phyloP scores from a whole-genome alignment of 2,329 filamentous ascomycete genomes.

The Botryotinia convoluta region DNA sequence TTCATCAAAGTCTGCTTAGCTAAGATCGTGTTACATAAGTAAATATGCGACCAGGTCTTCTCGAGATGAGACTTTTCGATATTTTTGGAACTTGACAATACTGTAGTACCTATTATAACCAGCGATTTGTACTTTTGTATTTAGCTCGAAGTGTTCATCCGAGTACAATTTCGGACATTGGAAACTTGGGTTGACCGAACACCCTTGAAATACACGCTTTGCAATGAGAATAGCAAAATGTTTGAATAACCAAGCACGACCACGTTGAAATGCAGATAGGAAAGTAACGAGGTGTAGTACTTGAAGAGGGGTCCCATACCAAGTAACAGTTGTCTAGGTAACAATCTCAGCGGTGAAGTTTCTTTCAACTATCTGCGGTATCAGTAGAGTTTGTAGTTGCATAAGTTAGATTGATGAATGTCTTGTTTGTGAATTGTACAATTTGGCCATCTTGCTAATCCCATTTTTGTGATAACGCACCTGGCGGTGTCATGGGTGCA shows the following conservation, averaged over 20 bases:
- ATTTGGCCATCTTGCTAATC: constrained; percentile 9
- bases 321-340: constrained; percentile 16
- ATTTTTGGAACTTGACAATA: background rate
- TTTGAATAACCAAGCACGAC: constrained; percentile 10
- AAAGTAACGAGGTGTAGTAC: constrained; percentile 14
- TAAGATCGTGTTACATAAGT: background rate
- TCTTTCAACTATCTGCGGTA: constrained; percentile 10
- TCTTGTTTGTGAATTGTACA: constrained; percentile 15
- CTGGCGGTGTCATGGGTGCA: constrained; percentile 14
- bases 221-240: background rate
- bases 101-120: background rate
- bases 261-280: constrained; percentile 15
- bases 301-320: constrained; percentile 13
- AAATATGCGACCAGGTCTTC: background rate
- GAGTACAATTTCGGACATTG: constrained; percentile 7
- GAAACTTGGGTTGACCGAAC: constrained; percentile 1
- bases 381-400: constrained; percentile 19
- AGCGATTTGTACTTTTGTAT: background rate
- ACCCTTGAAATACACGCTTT: constrained; percentile 8
- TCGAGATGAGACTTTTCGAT: background rate
- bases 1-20: background rate
- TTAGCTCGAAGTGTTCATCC: background rate
- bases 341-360: constrained; percentile 23
- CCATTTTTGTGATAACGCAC: constrained; percentile 10
- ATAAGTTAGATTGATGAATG: constrained; percentile 19